Evolutionary conservation across 345 rosid genomes (phyloP).

Genomic region (Carallia brachiata): DNA sequence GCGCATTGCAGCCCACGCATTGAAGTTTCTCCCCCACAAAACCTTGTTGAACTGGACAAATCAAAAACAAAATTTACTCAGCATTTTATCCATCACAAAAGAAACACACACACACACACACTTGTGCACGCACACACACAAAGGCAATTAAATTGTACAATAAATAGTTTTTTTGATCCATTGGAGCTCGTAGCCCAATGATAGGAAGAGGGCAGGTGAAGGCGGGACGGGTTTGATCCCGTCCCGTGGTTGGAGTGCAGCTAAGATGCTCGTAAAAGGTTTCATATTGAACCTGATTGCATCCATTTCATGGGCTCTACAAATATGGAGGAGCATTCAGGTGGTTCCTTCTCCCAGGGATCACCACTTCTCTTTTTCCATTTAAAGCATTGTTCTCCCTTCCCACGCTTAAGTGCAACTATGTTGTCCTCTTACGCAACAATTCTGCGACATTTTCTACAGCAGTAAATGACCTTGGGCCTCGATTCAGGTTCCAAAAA

Average conservation of each 20-base stretch:
- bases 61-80: slow-evolving; percentile 1
- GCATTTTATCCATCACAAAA: neutral
- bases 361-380: slow-evolving; percentile 68
- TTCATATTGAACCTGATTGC: slow-evolving; percentile 47
- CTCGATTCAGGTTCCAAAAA: slow-evolving; percentile 30
- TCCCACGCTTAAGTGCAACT: slow-evolving; percentile 62
- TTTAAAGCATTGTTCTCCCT: slow-evolving; percentile 71
- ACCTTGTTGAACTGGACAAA: slow-evolving; percentile 71
- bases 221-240: too few species aligned
- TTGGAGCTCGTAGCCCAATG: too few species aligned
- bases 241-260: too few species aligned
- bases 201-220: too few species aligned
- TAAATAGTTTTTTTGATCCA: too few species aligned
- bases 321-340: slow-evolving; percentile 72
- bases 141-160: too few species aligned
- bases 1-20: slow-evolving; percentile 29
- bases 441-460: slow-evolving; percentile 78
- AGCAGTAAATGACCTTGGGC: slow-evolving; percentile 64
- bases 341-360: slow-evolving; percentile 26
- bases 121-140: neutral
- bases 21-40: slow-evolving; percentile 33
- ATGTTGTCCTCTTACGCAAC: slow-evolving; percentile 68
- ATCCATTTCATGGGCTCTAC: slow-evolving; percentile 98
- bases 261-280: neutral
- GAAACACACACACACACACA: too few species aligned